Percentiles rank a stretch among this genome's conserved stretches.
Evolutionary conservation across 495 filamentous ascomycete genomes (phyloP).

Genomic region (Eremomyces bilateralis): DNA sequence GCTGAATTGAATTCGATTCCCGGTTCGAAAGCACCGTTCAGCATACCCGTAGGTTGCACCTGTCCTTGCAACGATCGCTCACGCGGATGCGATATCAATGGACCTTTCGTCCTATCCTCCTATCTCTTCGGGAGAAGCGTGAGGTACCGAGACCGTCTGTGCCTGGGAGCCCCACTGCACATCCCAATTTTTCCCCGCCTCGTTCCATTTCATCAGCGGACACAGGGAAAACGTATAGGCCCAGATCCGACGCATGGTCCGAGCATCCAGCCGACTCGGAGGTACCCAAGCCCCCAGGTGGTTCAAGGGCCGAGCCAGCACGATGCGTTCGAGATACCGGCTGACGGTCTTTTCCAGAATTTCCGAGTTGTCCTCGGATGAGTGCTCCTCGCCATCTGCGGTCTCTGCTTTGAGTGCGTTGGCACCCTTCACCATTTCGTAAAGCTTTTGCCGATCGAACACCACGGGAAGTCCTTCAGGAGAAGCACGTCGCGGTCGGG

Average conservation of each 20-base stretch:
- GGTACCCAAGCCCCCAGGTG: not conserved
- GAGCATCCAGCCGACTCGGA: not conserved
- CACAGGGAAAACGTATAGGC: not conserved
- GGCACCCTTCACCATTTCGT: not conserved
- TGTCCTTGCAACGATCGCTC: not conserved
- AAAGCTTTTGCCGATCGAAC: not conserved
- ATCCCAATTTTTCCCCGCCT: slow-evolving; percentile 5
- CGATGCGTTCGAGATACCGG: not conserved
- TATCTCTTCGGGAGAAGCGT: slow-evolving; percentile 7
- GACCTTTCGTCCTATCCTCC: slow-evolving; percentile 2
- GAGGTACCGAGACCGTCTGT: slow-evolving; percentile 2
- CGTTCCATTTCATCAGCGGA: slow-evolving; percentile 5
- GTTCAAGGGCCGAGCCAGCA: not conserved
- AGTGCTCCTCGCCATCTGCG: not conserved
- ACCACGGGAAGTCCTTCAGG: not conserved
- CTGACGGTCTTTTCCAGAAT: not conserved
- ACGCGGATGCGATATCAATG: slow-evolving; percentile 6
- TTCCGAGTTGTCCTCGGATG: not conserved
- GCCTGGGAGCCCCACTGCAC: slow-evolving; percentile 6
- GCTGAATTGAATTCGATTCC: too few relatives aligned
- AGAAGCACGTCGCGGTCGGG: slow-evolving; percentile 9
- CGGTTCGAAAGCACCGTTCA: too few relatives aligned
- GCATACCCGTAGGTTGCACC: too few relatives aligned
- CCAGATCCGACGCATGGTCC: not conserved
- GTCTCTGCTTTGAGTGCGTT: slow-evolving; percentile 4